Evolutionary conservation across 2,329 filamentous ascomycete genomes (phyloP).

Genomic region (Capronia americana): DNA sequence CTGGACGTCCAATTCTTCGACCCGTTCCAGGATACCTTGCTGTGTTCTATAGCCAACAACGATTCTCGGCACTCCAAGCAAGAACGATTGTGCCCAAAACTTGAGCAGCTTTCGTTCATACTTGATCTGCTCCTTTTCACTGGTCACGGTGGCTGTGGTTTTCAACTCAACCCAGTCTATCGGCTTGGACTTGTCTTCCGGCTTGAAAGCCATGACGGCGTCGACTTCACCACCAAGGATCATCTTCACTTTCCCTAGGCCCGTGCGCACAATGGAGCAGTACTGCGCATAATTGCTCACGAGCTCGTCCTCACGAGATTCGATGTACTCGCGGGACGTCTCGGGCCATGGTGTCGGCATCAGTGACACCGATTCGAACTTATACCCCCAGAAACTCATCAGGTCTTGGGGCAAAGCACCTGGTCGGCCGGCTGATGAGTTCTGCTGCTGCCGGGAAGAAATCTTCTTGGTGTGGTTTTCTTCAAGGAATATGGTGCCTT

Average conservation of each 20-base stretch:
- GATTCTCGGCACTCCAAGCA: constrained; percentile 90
- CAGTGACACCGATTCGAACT: constrained; percentile 87
- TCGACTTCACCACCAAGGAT: constrained; percentile 94
- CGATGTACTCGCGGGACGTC: constrained; percentile 76
- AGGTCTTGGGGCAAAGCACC: constrained; percentile 71
- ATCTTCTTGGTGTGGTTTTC: constrained; percentile 81
- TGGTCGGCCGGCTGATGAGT: constrained; percentile 55
- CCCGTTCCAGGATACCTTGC: constrained; percentile 70
- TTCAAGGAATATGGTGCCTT: constrained; percentile 78
- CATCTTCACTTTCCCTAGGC: constrained; percentile 75
- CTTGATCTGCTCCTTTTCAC: constrained; percentile 70
- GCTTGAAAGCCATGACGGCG: constrained; percentile 88
- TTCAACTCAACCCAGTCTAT: constrained; percentile 96
- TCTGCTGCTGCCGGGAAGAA: constrained; percentile 65
- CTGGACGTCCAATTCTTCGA: constrained; percentile 82
- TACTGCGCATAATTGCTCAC: constrained; percentile 95
- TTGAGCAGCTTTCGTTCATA: constrained; percentile 92
- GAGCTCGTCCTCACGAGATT: constrained; percentile 70
- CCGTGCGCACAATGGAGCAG: constrained; percentile 90
- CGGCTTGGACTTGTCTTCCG: constrained; percentile 66
- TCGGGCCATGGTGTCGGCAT: constrained; percentile 76
- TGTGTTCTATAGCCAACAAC: constrained; percentile 85
- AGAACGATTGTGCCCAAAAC: constrained; percentile 95
- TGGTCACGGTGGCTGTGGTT: constrained; percentile 75
- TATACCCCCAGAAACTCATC: constrained; percentile 98